A percentile compares a stretch with the other conserved stretches of the same genome.
Evolutionary conservation across 495 filamentous ascomycete genomes (phyloP).

Genomic region (Baudoinia panamericana): DNA sequence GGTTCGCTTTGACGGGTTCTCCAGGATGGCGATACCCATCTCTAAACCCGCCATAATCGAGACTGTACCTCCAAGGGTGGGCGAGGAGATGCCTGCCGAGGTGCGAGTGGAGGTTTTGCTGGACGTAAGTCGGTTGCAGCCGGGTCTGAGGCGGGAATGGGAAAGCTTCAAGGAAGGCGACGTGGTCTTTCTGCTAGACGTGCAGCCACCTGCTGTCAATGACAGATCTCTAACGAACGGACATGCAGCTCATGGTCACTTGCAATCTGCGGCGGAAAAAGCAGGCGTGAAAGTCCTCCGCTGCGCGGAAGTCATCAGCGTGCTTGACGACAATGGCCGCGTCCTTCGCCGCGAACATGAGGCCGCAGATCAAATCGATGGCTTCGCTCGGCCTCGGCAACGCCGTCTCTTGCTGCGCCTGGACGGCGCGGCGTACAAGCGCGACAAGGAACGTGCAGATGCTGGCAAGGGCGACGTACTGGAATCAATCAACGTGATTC

Average conservation of each 20-base stretch:
- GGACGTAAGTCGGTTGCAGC: conserved; percentile 65
- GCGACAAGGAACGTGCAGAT: conserved; percentile 50
- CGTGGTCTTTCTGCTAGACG: conserved; percentile 73
- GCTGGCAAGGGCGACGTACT: conserved; percentile 66
- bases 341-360: conserved; percentile 48
- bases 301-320: conserved; percentile 73
- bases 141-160: conserved; percentile 73
- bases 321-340: conserved; percentile 79
- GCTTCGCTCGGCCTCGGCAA: conserved; percentile 38
- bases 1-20: conserved; percentile 70
- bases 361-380: conserved; percentile 40
- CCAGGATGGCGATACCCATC: conserved; percentile 82
- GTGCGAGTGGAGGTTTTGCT: conserved; percentile 82
- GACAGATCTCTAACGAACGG: conserved; percentile 45
- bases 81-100: conserved; percentile 68
- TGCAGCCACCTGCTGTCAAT: conserved; percentile 43
- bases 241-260: too few relatives aligned
- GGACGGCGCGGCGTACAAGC: conserved; percentile 65
- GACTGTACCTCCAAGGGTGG: conserved; percentile 70
- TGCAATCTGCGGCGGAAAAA: conserved; percentile 41
- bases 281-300: conserved; percentile 58
- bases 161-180: conserved; percentile 80
- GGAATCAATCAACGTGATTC: conserved; percentile 71
- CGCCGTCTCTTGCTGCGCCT: conserved; percentile 67
- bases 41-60: conserved; percentile 79